A percentile compares a stretch with the other conserved stretches of the same genome.
Conservation (phyloP, 192 early-diverging fungal genomes). For the Coemansia sp. region DNA sequence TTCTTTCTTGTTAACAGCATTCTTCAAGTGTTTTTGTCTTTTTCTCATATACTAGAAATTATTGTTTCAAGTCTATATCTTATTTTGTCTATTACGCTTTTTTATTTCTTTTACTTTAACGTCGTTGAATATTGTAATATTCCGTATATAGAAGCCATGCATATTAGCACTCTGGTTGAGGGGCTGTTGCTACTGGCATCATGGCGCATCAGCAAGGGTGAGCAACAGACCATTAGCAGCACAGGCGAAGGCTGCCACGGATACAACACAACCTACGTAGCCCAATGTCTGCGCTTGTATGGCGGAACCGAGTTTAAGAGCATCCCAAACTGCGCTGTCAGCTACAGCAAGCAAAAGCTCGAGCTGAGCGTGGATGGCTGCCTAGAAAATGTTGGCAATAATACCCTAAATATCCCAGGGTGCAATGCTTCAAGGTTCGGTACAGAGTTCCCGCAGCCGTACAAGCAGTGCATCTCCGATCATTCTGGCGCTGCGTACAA, state of each 20-base stretch:
- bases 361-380: slow-evolving; percentile 6
- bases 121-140: neutral
- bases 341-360: neutral
- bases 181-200: slow-evolving; percentile 6
- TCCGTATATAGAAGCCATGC: neutral
- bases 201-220: neutral
- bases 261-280: slow-evolving; percentile 8
- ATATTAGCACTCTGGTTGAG: neutral
- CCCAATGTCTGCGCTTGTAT: slow-evolving; percentile 30
- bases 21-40: neutral
- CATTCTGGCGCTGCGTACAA: slow-evolving; percentile 19
- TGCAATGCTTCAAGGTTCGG: slow-evolving; percentile 15
- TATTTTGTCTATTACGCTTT: neutral
- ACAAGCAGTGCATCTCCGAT: slow-evolving; percentile 16
- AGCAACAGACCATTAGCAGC: neutral
- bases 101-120: neutral
- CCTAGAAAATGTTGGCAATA: neutral
- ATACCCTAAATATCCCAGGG: slow-evolving; percentile 1
- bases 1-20: neutral
- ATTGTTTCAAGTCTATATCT: neutral
- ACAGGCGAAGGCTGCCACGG: slow-evolving; percentile 12
- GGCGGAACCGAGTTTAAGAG: slow-evolving; percentile 11
- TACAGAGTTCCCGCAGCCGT: slow-evolving; percentile 16
- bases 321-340: slow-evolving; percentile 16
- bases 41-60: neutral